Evolutionary conservation across 2,329 filamentous ascomycete genomes (phyloP).

Genomic region (Trematosphaeria pertusa): DNA sequence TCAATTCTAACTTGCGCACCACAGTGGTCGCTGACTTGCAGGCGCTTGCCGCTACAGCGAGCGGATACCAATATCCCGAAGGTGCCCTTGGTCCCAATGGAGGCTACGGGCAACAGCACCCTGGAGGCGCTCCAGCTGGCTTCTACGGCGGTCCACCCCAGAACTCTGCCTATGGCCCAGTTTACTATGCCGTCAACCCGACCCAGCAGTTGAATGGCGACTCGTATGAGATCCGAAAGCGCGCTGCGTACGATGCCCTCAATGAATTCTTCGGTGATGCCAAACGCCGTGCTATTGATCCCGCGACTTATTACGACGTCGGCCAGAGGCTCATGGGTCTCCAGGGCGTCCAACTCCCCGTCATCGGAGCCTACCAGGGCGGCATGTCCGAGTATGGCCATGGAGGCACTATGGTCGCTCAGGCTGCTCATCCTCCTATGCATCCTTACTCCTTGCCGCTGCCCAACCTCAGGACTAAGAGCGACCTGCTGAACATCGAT

Average conservation of each 20-base stretch:
- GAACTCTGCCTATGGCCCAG: slow-evolving; percentile 66
- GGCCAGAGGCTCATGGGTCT: slow-evolving; percentile 86
- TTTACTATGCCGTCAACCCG: slow-evolving; percentile 78
- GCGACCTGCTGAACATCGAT: slow-evolving; percentile 91
- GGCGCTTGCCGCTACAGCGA: slow-evolving; percentile 57
- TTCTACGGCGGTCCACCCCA: slow-evolving; percentile 63
- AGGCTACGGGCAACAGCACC: slow-evolving; percentile 59
- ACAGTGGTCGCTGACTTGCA: slow-evolving; percentile 56
- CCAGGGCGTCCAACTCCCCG: slow-evolving; percentile 67
- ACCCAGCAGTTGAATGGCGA: slow-evolving; percentile 72
- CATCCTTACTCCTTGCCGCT: slow-evolving; percentile 86
- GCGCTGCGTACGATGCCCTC: slow-evolving; percentile 79
- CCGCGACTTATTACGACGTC: slow-evolving; percentile 87
- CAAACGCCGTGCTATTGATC: slow-evolving; percentile 90
- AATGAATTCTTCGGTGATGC: slow-evolving; percentile 94
- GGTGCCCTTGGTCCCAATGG: slow-evolving; percentile 44
- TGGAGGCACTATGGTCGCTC: slow-evolving; percentile 62
- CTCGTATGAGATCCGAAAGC: slow-evolving; percentile 77
- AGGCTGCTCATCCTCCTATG: slow-evolving; percentile 66
- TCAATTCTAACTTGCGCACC: slow-evolving; percentile 42
- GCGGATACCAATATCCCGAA: slow-evolving; percentile 57
- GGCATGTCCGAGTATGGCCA: slow-evolving; percentile 61
- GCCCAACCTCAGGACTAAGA: slow-evolving; percentile 91
- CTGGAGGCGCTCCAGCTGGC: slow-evolving; percentile 53
- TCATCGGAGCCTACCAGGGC: slow-evolving; percentile 40